Base-by-base conservation (phyloP, 345 rosid genomes). In the Psidium friedrichsthalianum region DNA sequence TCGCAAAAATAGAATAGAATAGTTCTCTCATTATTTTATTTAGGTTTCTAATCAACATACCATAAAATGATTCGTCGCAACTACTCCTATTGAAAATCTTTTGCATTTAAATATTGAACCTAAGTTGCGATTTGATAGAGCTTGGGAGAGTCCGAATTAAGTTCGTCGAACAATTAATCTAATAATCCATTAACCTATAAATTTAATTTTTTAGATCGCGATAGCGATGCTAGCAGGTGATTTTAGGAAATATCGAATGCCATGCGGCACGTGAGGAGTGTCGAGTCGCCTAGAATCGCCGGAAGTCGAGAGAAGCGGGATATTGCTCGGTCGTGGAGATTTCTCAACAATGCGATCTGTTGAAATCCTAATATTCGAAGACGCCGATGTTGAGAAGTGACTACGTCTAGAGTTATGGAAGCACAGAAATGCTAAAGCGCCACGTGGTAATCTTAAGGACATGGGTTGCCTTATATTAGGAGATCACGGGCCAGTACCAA, bases 401-500 rank as follows among this genome's bases (percentile, higher is more conserved):
- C 16, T 18, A 32, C 12, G 11, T 69, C 12, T 6, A 3, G 9
- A 61, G 42, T 7, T 61, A 15, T 15, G 8, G 44, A 16, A 32
- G 44, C 76, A 32, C 12, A 14, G 6, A 29, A 61, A 36, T 27
- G 74, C 40, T 27, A n/a, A 14, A 12, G 29, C 6, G 32, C 11
- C 44, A 15, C 8, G 3, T 32, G 44, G 6, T 56, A 6, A 64
- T 29, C 5, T 64, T 29, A 29, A 29, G 22, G 42, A 64, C 22
- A 64, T 2, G 42, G 21, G 42, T 64, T 29, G 22, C 10, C 4
- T 20, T 22, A 1, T 64, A 11, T 32, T 8, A 64, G 44, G 24
- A 64, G 42, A 42, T 8, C 21, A 1, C 0, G 4, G 1, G 22
- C 44, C 11, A 16, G 36, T 12, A 27, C 0, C 76, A 0, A 32